Conservation (phyloP, 176 grass and related monocot species). For the Lolium perenne region DNA sequence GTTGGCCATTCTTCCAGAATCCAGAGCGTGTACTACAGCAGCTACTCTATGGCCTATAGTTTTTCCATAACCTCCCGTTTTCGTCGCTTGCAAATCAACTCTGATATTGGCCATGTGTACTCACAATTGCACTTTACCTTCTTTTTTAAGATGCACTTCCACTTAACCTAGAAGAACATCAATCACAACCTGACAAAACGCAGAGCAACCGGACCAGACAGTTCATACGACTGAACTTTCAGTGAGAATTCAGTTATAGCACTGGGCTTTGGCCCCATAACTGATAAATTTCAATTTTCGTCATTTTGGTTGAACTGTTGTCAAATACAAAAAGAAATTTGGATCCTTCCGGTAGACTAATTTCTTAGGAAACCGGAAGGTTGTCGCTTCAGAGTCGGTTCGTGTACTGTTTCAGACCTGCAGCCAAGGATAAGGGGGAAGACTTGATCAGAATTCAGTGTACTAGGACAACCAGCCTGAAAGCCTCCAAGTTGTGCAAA, state of each 20-base stretch:
- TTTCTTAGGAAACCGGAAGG: neutral
- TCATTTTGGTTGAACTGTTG: neutral
- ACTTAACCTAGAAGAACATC: neutral
- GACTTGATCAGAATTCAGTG: neutral
- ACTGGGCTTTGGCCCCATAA: neutral
- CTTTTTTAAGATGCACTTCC: neutral
- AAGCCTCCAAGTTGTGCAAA: slow-evolving; percentile 4
- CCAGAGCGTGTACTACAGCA: neutral
- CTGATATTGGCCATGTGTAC: neutral
- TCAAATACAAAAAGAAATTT: neutral
- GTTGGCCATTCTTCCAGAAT: neutral
- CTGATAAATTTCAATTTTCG: neutral
- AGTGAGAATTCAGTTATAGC: neutral
- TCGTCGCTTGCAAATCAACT: neutral
- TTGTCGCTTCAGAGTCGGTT: neutral
- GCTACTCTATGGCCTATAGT: neutral
- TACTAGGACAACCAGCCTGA: neutral
- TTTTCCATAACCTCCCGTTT: neutral
- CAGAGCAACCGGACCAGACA: neutral
- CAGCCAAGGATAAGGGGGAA: neutral
- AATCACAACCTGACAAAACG: neutral
- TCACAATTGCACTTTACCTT: neutral
- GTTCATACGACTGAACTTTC: neutral
- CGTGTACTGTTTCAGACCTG: neutral
- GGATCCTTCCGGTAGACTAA: neutral